Base-by-base conservation (phyloP, 257 asterid species). In the Plectranthus barbatus region DNA sequence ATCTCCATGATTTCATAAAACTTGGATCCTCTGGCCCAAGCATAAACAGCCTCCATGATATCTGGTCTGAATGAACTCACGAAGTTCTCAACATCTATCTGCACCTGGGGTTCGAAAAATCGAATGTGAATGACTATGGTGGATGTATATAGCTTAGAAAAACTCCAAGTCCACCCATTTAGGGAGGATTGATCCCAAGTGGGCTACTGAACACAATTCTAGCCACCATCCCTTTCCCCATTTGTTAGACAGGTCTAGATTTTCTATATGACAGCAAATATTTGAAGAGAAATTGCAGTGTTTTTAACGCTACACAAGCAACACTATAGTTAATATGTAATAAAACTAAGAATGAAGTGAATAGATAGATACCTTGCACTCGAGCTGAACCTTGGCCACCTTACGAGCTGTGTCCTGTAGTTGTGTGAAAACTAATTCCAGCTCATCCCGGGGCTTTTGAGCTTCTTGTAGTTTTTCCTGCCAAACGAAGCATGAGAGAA, bases 401-500 rank as follows among this genome's bases (percentile, higher is more conserved):
- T 73, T 83, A 26, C 97, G 80, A 26, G 99, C 99, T 37, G 87
- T 79, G 69, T 92, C 99, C 72, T 85, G 97, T 69, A 92, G 72
- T 69, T 85, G 95, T 11, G 86, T 62, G 71, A 83, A 83, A 53
- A 86, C 91, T 71, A 87, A 73, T 57, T 80, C 95, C 60, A 93
- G 97, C 69, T 85, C 97, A 36, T 87, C 97, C 24, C 86, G 77
- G 19, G 99, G 99, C 80, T 87, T 93, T 74, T 71, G 91, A 64
- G 95, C 90, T 77, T 85, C 99, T 69, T 81, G 74, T 56, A 93
- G 94, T 81, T 90, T 93, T 84, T 93, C 99, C 74, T 79, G 97
- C 99, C 99, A 93, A 44, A 90, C 94, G 66, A 89, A 93, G 75
- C 99, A 93, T 46, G 97, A 89, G 54, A 93, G 86, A 62, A 93